Percentiles rank a stretch among this genome's conserved stretches.
Evolutionary conservation across 495 filamentous ascomycete genomes (phyloP).

Genomic region (Podospora didyma): DNA sequence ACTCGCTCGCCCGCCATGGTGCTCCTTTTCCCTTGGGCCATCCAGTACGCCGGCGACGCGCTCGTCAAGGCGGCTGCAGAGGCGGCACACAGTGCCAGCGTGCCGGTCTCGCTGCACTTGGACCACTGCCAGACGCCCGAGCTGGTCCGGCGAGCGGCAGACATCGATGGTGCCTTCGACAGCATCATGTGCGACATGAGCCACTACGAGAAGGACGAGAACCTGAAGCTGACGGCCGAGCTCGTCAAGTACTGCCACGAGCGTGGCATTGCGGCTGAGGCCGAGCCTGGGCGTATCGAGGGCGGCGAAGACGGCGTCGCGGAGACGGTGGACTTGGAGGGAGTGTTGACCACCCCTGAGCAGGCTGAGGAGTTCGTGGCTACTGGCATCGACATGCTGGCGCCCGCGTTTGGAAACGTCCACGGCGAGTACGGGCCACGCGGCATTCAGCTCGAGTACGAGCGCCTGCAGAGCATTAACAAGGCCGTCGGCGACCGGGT

Average conservation of each 20-base stretch:
- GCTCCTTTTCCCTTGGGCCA: constrained; percentile 86
- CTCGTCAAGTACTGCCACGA: constrained; percentile 67
- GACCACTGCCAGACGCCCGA: constrained; percentile 75
- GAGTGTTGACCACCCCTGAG: constrained; percentile 70
- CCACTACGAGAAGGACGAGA: constrained; percentile 80
- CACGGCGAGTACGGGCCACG: constrained; percentile 77
- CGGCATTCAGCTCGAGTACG: constrained; percentile 71
- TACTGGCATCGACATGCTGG: constrained; percentile 79
- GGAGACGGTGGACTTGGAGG: constrained; percentile 71
- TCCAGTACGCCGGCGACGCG: constrained; percentile 58
- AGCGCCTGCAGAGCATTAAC: constrained; percentile 60
- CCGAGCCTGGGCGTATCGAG: constrained; percentile 78
- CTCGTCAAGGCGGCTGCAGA: constrained; percentile 39
- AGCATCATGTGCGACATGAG: constrained; percentile 83
- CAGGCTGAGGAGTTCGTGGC: constrained; percentile 72
- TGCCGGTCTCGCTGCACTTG: constrained; percentile 70
- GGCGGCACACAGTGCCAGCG: constrained; percentile 57
- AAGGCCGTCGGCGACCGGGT: constrained; percentile 58
- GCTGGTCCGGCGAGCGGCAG: constrained; percentile 62
- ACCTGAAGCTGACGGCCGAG: constrained; percentile 66
- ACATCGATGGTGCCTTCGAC: constrained; percentile 63
- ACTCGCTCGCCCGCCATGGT: constrained; percentile 74
- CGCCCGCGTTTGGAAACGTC: constrained; percentile 82
- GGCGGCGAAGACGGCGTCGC: constrained; percentile 81
- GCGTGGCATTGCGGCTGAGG: constrained; percentile 73